A percentile compares a stretch with the other conserved stretches of the same genome.
phyloP scores from a whole-genome alignment of 2,329 filamentous ascomycete genomes.

The Endocalyx cinctus region DNA sequence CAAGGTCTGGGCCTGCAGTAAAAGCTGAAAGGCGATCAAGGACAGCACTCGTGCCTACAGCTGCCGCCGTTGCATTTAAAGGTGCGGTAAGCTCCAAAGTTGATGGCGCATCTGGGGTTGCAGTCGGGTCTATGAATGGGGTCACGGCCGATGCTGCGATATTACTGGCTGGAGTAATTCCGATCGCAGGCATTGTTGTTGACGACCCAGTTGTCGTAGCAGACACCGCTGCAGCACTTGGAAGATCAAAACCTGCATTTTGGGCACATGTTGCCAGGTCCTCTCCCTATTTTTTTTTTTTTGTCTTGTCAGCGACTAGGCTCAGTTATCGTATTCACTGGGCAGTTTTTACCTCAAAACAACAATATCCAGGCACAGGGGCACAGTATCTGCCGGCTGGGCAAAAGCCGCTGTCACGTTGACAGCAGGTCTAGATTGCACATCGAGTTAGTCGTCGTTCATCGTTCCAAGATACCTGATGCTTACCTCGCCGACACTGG shows the following conservation, averaged over 20 bases:
- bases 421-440: constrained; percentile 29
- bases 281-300: constrained; percentile 26
- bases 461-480: not conserved
- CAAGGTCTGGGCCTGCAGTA: too few relatives aligned
- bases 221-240: constrained; percentile 10
- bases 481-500: constrained; percentile 28
- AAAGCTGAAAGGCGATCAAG: too few relatives aligned
- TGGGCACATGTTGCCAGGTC: constrained; percentile 29
- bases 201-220: too few relatives aligned
- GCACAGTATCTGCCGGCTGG: constrained; percentile 31
- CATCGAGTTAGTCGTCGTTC: constrained; percentile 1
- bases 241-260: constrained; percentile 29
- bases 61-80: too few relatives aligned
- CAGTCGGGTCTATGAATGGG: constrained; percentile 15
- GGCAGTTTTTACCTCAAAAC: constrained; percentile 31
- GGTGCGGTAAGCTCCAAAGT: too few relatives aligned
- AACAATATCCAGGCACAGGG: constrained; percentile 34
- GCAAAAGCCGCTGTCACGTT: constrained; percentile 30
- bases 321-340: too few relatives aligned
- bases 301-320: too few relatives aligned
- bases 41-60: too few relatives aligned
- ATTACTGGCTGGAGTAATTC: constrained; percentile 6
- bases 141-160: constrained; percentile 15
- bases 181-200: too few relatives aligned
- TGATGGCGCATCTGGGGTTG: too few relatives aligned